Evolutionary conservation across 2,329 filamentous ascomycete genomes (phyloP), one percentile per base, ranked within the genome.

Genomic region (Scedosporium aurantiacum): DNA sequence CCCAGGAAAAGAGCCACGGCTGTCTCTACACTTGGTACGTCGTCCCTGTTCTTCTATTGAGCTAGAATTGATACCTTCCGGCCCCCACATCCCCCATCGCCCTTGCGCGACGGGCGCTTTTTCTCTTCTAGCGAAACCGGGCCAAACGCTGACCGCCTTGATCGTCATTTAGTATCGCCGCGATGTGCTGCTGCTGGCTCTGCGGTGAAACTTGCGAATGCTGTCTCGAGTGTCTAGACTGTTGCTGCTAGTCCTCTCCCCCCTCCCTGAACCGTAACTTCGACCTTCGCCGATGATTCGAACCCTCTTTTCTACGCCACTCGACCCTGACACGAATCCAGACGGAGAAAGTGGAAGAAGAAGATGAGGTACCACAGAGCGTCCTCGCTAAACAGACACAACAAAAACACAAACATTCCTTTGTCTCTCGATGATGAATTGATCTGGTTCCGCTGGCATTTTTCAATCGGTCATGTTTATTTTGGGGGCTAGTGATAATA

Each of bases 191-290:
- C 68, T 77, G 75, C 63, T 77, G 74, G 73, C 68, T 77, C 57
- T 77, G 75, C 63, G 75, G 74, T 3, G 74, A 77, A 65, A 72
- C 74, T 3, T 76, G 74, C 68, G 74, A 75, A 63, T 77, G 75
- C 67, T 77, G 74, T 64, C 65, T 76, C 32, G 75, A 76, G 56
- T 75, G 73, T 64, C 62, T 75, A 27, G 71, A 72, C 62, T 75
- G 73, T 67, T 76, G 74, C 67, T 75, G 66, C 68, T 72, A 70
- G 69, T 60, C 37, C 40, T 18, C 45, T 43, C 21, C 32, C 21
- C 32, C 16, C 3, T 12, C 23, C 8, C 18, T 27, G 18, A 25
- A 27, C 14, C 45, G 21, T 21, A 57, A 40, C 18, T 21, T 41
- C 5, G 18, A 37, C 25, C 43, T 16, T 7, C 16, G n/a, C 16